Conservation (phyloP, 805 yeast species). For the Yueomyces sinensis region DNA sequence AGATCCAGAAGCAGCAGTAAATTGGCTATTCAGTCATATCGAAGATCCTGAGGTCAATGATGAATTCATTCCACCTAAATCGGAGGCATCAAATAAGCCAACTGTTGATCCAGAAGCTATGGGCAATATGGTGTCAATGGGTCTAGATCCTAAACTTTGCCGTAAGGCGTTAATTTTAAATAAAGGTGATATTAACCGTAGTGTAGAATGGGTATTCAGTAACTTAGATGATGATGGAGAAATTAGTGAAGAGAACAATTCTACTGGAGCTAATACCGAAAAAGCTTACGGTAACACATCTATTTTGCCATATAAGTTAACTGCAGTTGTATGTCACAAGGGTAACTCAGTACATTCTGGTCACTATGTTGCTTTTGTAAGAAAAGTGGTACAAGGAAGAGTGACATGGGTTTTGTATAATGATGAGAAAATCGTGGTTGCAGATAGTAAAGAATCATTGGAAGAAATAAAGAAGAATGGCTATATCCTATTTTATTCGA, state of each 20-base stretch:
- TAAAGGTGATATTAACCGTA: conserved; percentile 49
- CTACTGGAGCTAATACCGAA: not conserved
- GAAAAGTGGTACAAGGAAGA: conserved; percentile 27
- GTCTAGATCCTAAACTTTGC: conserved; percentile 55
- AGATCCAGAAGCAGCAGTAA: conserved; percentile 61
- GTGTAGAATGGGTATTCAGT: conserved; percentile 84
- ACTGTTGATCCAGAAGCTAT: conserved; percentile 16
- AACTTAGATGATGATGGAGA: conserved; percentile 71
- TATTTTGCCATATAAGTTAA: conserved; percentile 24
- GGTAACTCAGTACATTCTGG: conserved; percentile 87
- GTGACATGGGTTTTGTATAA: conserved; percentile 66
- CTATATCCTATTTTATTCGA: conserved; percentile 29
- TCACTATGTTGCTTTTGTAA: conserved; percentile 74
- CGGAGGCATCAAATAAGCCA: conserved; percentile 1
- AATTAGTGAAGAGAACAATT: conserved; percentile 21
- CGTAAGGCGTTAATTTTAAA: conserved; percentile 55
- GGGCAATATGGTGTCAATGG: conserved; percentile 43
- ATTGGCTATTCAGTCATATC: conserved; percentile 82
- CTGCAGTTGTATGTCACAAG: conserved; percentile 73
- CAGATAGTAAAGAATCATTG: conserved; percentile 28
- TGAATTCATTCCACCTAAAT: conserved; percentile 30
- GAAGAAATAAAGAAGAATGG: conserved; percentile 36
- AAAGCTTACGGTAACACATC: conserved; percentile 7
- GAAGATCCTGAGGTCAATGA: conserved; percentile 71
- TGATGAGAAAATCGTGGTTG: conserved; percentile 73